These are phyloP conservation scores for Macrocybe gigantea DNA, from an alignment of 768 basidiomycete species.

Conservation along the genomic window DNA sequence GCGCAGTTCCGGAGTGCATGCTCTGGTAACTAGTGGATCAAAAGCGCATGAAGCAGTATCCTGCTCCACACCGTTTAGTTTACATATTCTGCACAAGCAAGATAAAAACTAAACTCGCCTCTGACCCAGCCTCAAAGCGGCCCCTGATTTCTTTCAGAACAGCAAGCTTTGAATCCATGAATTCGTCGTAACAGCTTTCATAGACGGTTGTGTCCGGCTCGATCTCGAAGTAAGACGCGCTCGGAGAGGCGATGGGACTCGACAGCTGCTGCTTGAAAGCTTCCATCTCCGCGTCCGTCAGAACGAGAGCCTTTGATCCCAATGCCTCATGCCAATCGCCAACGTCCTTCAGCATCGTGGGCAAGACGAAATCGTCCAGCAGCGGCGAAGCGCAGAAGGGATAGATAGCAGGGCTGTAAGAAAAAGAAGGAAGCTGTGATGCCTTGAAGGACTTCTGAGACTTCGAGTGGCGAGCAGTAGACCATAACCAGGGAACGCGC, in stretches of 20 bases:
- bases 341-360: too few relatives aligned
- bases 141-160: constrained; percentile 8
- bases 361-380: not conserved
- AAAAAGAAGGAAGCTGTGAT: constrained; percentile 11
- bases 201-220: constrained; percentile 10
- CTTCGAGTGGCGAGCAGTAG: constrained; percentile 7
- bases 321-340: not conserved
- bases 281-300: constrained; percentile 7
- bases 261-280: constrained; percentile 7
- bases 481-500: not conserved
- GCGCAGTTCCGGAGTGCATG: not conserved
- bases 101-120: not conserved
- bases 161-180: constrained; percentile 11
- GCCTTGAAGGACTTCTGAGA: constrained; percentile 5
- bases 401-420: constrained; percentile 5
- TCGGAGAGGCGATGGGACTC: constrained; percentile 7
- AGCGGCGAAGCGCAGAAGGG: constrained; percentile 2
- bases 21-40: not conserved
- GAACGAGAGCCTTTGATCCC: not conserved
- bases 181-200: constrained; percentile 10
- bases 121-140: not conserved
- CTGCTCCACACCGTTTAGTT: not conserved
- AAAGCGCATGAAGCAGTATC: not conserved
- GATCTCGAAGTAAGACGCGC: constrained; percentile 10
- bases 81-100: not conserved